These are phyloP conservation scores for Dipsacomyces acuminosporus DNA, from an alignment of 371 early-diverging fungal species.

Conservation along the genomic window DNA sequence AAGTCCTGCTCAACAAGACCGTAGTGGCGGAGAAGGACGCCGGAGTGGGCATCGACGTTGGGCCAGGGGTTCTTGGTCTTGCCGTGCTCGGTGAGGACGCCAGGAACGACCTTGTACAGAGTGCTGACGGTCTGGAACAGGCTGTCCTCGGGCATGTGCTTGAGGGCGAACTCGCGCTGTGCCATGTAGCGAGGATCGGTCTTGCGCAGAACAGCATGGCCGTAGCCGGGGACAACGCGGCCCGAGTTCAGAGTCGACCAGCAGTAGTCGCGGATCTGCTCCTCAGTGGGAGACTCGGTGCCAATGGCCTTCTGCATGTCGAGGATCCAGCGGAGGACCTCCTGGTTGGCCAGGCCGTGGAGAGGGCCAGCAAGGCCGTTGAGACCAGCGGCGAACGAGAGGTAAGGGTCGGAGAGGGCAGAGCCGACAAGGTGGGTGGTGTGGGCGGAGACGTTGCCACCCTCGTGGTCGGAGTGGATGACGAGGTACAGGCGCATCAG, in stretches of 20 bases:
- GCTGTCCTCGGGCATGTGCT: constrained; percentile 95
- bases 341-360: constrained; percentile 99
- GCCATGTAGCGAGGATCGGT: constrained; percentile 98
- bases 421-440: constrained; percentile 95
- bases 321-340: constrained; percentile 95
- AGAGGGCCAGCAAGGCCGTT: constrained; percentile 98
- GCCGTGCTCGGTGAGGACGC: constrained; percentile 95
- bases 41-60: constrained; percentile 98
- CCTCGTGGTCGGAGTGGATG: constrained; percentile 99
- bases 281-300: constrained; percentile 76
- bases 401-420: constrained; percentile 97
- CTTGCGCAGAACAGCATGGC: constrained; percentile 97
- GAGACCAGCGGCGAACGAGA: constrained; percentile 94
- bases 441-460: constrained; percentile 96
- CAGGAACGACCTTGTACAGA: constrained; percentile 95
- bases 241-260: constrained; percentile 94
- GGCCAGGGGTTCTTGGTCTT: constrained; percentile 99
- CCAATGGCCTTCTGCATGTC: constrained; percentile 88
- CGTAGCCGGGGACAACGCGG: constrained; percentile 97
- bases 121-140: constrained; percentile 94
- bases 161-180: constrained; percentile 98
- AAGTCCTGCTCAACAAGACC: constrained; percentile 96
- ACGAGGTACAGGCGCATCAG: constrained; percentile 97
- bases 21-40: constrained; percentile 94
- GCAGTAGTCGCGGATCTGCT: constrained; percentile 91